phyloP scores from a whole-genome alignment of 768 basidiomycete species.

The Suillus weaverae region DNA sequence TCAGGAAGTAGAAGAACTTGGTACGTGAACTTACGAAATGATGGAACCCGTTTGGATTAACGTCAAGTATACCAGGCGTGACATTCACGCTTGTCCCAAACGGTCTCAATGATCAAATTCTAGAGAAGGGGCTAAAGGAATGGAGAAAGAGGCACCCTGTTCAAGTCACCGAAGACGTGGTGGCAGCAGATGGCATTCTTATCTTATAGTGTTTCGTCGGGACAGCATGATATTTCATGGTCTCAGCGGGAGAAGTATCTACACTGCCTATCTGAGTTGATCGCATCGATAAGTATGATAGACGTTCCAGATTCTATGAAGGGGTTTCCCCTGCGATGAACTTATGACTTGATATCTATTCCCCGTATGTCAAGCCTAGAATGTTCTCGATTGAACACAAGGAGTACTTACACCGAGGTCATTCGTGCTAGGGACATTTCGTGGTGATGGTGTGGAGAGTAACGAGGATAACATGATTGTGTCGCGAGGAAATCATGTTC shows the following conservation, averaged over 20 bases:
- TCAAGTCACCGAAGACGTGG: conserved; percentile 1
- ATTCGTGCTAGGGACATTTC: neutral
- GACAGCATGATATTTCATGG: neutral
- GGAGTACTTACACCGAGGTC: neutral
- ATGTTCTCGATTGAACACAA: neutral
- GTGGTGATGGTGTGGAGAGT: neutral
- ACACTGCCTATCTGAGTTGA: conserved; percentile 1
- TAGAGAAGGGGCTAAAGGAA: conserved; percentile 66
- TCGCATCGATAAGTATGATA: neutral
- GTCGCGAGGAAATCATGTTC: neutral
- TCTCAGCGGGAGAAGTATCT: neutral
- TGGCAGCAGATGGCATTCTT: neutral
- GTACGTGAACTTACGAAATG: conserved; percentile 29
- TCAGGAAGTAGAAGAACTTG: conserved; percentile 58
- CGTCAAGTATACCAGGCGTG: conserved; percentile 50
- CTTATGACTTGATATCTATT: neutral
- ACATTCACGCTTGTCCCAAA: conserved; percentile 73
- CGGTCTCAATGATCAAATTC: conserved; percentile 60
- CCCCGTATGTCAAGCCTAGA: neutral
- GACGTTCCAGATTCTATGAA: neutral
- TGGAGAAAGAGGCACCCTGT: conserved; percentile 60
- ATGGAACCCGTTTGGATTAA: neutral
- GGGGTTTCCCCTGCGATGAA: neutral
- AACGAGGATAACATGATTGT: neutral
- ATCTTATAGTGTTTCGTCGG: neutral